phyloP scores from a whole-genome alignment of 305 asterid species.

The Solanum hybrid region DNA sequence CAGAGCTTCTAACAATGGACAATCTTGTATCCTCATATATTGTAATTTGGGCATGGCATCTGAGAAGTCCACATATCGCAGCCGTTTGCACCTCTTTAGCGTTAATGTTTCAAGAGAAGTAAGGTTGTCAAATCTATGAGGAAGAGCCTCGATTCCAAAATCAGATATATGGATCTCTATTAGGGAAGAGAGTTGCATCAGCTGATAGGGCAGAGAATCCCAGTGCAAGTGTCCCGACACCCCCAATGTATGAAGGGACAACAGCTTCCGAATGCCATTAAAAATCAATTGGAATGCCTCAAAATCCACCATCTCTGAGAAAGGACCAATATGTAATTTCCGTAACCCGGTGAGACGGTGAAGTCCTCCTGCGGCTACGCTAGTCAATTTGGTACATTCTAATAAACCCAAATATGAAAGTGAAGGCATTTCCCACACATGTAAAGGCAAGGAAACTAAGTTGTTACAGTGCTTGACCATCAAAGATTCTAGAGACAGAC shows the following conservation, averaged over 20 bases:
- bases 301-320: slow-evolving; percentile 3
- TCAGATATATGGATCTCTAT: rapidly evolving
- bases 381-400: background rate
- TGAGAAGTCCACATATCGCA: background rate
- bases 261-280: background rate
- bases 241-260: background rate
- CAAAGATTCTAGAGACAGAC: background rate
- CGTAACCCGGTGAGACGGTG: background rate
- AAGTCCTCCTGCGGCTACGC: background rate
- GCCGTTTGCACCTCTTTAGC: rapidly evolving
- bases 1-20: background rate
- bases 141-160: slow-evolving; percentile 8
- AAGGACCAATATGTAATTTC: background rate
- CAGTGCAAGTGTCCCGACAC: background rate
- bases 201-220: slow-evolving; percentile 9
- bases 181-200: slow-evolving; percentile 10
- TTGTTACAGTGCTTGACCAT: rapidly evolving
- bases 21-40: rapidly evolving
- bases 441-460: background rate
- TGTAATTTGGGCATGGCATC: background rate
- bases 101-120: background rate
- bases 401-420: background rate
- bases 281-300: background rate
- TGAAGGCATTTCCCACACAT: background rate
- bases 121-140: slow-evolving; percentile 10